A percentile compares a stretch with the other conserved stretches of the same genome.
phyloP scores from a whole-genome alignment of 2,329 filamentous ascomycete species.

The Penicillium sp. region DNA sequence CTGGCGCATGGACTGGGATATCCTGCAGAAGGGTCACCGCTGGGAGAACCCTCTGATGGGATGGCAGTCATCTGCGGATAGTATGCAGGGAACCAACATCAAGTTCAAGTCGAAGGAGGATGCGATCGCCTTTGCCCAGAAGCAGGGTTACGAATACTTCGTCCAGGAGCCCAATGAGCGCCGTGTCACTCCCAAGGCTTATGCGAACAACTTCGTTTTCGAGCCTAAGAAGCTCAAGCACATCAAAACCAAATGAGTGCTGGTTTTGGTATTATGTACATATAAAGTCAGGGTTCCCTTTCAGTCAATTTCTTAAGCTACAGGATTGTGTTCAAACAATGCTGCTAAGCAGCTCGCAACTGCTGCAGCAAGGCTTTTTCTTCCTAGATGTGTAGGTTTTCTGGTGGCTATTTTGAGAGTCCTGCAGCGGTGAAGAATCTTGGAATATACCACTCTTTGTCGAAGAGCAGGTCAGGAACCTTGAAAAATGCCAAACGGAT shows the following conservation, averaged over 20 bases:
- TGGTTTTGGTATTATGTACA: conserved; percentile 39
- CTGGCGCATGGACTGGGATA: conserved; percentile 99
- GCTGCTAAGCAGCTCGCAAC: not conserved
- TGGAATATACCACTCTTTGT: not conserved
- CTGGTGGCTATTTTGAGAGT: not conserved
- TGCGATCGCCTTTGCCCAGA: conserved; percentile 91
- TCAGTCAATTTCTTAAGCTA: not conserved
- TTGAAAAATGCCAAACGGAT: not conserved
- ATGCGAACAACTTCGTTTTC: conserved; percentile 95
- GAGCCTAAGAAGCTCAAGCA: conserved; percentile 83
- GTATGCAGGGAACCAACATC: conserved; percentile 90
- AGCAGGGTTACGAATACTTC: conserved; percentile 99
- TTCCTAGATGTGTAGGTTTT: not conserved
- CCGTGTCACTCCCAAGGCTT: conserved; percentile 85
- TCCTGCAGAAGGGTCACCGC: conserved; percentile 84
- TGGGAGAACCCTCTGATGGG: conserved; percentile 99
- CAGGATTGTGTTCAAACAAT: not conserved
- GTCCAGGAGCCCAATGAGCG: conserved; percentile 94
- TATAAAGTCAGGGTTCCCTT: conserved; percentile 33
- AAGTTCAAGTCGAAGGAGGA: conserved; percentile 93
- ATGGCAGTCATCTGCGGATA: conserved; percentile 94
- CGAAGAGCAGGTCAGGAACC: not conserved
- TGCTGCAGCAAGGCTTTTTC: not conserved
- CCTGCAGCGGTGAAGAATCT: not conserved
- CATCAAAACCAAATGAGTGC: conserved; percentile 72